phyloP scores from a whole-genome alignment of 306 rosid genomes.

The Oemleria cerasiformis region DNA sequence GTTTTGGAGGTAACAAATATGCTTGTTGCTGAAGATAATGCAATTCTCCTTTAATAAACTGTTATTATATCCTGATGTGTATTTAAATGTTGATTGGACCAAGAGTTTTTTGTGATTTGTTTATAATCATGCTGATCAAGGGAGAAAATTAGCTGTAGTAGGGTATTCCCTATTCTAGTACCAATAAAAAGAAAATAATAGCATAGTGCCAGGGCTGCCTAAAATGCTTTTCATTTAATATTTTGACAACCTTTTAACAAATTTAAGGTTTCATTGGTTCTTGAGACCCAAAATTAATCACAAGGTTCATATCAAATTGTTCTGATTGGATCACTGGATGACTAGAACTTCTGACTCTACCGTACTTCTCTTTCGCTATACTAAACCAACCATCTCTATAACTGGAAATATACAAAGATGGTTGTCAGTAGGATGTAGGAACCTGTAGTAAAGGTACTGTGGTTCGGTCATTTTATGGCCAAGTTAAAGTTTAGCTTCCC shows the following conservation, averaged over 20 bases:
- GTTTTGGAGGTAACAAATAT: conserved; percentile 69
- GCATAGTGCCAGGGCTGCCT: not conserved
- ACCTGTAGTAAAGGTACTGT: not conserved
- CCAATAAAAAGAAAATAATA: not conserved
- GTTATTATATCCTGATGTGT: not conserved
- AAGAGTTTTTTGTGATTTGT: not conserved
- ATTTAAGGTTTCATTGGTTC: not conserved
- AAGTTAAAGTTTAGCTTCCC: not conserved
- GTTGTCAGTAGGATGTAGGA: not conserved
- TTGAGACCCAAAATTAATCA: not conserved
- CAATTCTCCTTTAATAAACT: not conserved
- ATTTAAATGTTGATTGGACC: not conserved
- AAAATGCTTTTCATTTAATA: not conserved
- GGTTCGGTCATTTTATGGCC: not conserved
- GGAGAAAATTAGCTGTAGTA: not conserved
- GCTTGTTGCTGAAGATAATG: conserved; percentile 6
- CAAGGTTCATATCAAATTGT: not conserved
- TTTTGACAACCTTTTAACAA: not conserved
- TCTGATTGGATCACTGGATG: not conserved
- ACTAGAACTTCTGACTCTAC: not conserved
- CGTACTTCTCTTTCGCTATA: not conserved
- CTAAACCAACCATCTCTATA: not conserved
- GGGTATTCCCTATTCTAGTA: not conserved
- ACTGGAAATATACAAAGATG: not conserved
- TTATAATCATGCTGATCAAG: not conserved